Evolutionary conservation across 352 stramenopile species (phyloP).

Genomic region (Pythium utonaiense): DNA sequence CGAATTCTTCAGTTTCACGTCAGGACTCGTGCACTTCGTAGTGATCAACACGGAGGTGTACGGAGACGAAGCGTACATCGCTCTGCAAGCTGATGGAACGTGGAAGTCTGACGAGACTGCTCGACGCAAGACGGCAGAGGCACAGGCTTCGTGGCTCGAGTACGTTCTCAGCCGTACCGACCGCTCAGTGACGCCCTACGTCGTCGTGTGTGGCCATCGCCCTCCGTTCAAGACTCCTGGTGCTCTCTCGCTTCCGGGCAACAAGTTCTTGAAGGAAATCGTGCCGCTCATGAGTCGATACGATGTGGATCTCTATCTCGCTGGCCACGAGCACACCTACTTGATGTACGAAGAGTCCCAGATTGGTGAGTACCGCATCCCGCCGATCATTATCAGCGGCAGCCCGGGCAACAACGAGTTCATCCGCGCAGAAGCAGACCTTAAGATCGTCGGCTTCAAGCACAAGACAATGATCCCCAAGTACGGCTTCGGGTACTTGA

Average conservation of each 20-base stretch:
- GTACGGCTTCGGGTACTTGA: constrained; percentile 76
- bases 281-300: constrained; percentile 71
- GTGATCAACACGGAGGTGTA: constrained; percentile 82
- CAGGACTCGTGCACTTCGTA: constrained; percentile 62
- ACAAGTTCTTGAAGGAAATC: constrained; percentile 64
- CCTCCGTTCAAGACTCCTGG: constrained; percentile 67
- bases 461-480: constrained; percentile 64
- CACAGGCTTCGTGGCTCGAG: constrained; percentile 57
- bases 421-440: constrained; percentile 40
- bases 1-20: constrained; percentile 76
- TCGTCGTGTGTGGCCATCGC: constrained; percentile 72
- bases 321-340: constrained; percentile 74
- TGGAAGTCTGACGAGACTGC: constrained; percentile 52
- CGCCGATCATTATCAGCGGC: constrained; percentile 70
- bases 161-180: constrained; percentile 71
- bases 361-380: constrained; percentile 45
- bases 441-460: constrained; percentile 54
- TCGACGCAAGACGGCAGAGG: constrained; percentile 22
- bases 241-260: constrained; percentile 31
- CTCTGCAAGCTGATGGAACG: constrained; percentile 37
- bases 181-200: constrained; percentile 51
- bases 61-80: constrained; percentile 54
- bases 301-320: constrained; percentile 65
- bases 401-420: constrained; percentile 78
- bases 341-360: constrained; percentile 54